A percentile compares a stretch with the other conserved stretches of the same genome.
Evolutionary conservation across 1,284 basidiomycete genomes (phyloP).

Genomic region (Leccinum ponderosum): DNA sequence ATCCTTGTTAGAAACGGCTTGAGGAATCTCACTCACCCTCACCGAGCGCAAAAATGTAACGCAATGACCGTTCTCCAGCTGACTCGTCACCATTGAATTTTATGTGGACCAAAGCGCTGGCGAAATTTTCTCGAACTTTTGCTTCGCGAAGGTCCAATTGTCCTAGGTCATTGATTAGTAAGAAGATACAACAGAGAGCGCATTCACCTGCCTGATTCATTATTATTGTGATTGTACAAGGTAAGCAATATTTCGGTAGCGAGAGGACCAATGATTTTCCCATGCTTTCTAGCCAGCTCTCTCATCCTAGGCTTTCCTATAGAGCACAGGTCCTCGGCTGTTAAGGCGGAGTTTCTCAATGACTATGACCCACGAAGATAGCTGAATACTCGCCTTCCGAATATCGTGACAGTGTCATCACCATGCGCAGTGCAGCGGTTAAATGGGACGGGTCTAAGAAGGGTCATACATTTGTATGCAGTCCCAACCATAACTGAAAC

Average conservation of each 20-base stretch:
- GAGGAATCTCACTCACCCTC: not conserved
- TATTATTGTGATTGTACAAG: conserved; percentile 7
- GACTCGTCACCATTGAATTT: not conserved
- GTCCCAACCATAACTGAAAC: not conserved
- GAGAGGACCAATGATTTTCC: conserved; percentile 17
- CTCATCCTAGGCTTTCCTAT: conserved; percentile 9
- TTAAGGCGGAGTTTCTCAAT: not conserved
- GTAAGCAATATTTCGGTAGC: conserved; percentile 21
- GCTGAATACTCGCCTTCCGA: conserved; percentile 10
- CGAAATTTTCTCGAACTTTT: conserved; percentile 18
- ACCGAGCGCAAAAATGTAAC: conserved; percentile 24
- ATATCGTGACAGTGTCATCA: conserved; percentile 17
- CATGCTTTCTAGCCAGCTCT: conserved; percentile 13
- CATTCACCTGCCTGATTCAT: not conserved
- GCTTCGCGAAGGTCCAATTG: conserved; percentile 6
- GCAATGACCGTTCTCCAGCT: conserved; percentile 1
- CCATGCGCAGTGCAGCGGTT: conserved; percentile 17
- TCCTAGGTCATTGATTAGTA: not conserved
- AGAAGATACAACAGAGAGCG: not conserved
- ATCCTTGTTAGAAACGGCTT: too few species aligned
- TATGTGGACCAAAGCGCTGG: conserved; percentile 11
- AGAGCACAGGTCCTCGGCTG: conserved; percentile 9
- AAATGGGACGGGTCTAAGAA: conserved; percentile 12
- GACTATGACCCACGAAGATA: not conserved
- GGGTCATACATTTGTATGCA: not conserved